Percentiles rank a stretch among this genome's conserved stretches.
These are phyloP conservation scores for Amphichorda felina DNA, from an alignment of 2,329 filamentous ascomycete species.

Conservation along the genomic window DNA sequence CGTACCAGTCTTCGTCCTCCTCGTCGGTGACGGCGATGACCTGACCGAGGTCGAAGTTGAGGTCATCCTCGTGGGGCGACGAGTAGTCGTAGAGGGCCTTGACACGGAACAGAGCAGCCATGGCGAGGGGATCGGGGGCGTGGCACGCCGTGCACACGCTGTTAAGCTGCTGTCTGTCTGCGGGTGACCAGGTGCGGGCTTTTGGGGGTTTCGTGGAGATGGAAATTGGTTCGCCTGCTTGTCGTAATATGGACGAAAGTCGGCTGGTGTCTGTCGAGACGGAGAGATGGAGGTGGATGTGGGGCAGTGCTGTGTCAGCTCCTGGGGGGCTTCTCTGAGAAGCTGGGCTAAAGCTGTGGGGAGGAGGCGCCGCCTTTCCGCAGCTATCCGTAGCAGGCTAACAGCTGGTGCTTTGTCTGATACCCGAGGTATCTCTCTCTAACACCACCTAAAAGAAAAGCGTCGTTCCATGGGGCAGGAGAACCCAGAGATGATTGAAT, in stretches of 20 bases:
- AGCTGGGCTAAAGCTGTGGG: no score
- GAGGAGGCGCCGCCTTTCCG: no score
- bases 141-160: conserved; percentile 1
- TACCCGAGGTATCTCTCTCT: no score
- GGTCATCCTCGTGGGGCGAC: conserved; percentile 89
- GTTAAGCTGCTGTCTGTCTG: not conserved
- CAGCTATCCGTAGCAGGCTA: no score
- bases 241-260: not conserved
- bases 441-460: no score
- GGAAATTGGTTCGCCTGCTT: not conserved
- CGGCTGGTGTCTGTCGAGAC: not conserved
- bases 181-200: not conserved
- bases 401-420: no score
- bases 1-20: conserved; percentile 91
- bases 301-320: conserved; percentile 4
- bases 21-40: conserved; percentile 88
- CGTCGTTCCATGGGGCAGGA: no score
- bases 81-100: conserved; percentile 92
- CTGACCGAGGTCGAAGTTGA: conserved; percentile 75
- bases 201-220: not conserved
- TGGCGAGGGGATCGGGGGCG: conserved; percentile 17
- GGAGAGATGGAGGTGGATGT: conserved; percentile 1
- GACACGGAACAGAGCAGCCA: conserved; percentile 80
- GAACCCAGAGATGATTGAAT: no score
- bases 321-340: not conserved